Base-by-base conservation (phyloP, 2,329 filamentous ascomycete species). In the Xylaria sp. region DNA sequence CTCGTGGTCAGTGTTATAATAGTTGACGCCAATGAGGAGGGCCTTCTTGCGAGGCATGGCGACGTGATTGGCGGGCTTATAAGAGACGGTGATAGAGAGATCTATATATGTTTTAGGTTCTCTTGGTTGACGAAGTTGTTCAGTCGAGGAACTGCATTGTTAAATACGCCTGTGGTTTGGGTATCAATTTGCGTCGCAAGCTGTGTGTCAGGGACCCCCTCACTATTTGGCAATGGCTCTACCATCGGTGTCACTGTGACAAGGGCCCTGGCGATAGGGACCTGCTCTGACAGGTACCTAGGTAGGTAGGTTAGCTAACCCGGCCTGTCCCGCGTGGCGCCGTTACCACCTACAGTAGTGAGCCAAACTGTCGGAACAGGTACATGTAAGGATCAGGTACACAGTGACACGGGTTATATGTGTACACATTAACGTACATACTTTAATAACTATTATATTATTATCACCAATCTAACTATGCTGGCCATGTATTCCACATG, bases 11-110 rank as follows among this genome's bases (percentile, higher is more conserved):
- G 69, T 66, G 49, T 71, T 71, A 20, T 65, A 72, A 54, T 73
- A 73, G 64, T 73, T 73, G 59, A 73, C 72, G 22, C 70, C 72
- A 55, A 78, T 78, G 58, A 79, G 68, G 57, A 79, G 73, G 38
- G 77, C 76, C 61, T 79, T 79, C 69, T 73, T 78, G 61, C 76
- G 75, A 36, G 63, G 39, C 74, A 76, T 76, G 54, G 22, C 69
- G 50, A 25, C 22, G 20, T 22, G n/a, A 20, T 9, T 20, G 11
- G 42, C 5, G n/a, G 22, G 42, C 7, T 31, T 31, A 31, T n/a
- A n/a, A 10, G 3, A 17, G 38, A n/a, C 17, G 15, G 38, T 5
- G 38, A 10, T n/a, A 42, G 38, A 7, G 17, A 33, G 15, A 31
- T 10, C 13, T 50, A 4, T 50, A 29, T 27, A 50, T n/a, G 33